Percentiles rank a stretch among this genome's conserved stretches.
These are phyloP conservation scores for Euphrasia confusa DNA, from an alignment of 257 asterid genomes.

Conservation along the genomic window DNA sequence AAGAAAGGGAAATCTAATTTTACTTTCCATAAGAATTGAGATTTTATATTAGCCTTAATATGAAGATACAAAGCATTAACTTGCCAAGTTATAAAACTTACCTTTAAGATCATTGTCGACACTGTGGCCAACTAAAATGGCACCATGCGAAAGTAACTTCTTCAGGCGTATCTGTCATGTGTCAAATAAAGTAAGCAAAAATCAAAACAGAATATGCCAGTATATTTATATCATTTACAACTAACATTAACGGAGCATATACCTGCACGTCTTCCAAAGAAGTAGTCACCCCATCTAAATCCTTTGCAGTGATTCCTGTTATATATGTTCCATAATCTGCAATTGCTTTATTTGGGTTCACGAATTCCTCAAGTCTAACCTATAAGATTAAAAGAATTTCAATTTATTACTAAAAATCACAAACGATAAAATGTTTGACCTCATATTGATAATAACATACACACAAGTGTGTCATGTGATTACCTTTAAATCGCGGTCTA, in stretches of 20 bases:
- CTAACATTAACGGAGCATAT: constrained; percentile 25
- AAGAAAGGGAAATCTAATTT: neutral
- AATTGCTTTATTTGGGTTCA: constrained; percentile 72
- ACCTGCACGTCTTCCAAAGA: constrained; percentile 82
- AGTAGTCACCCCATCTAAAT: constrained; percentile 73
- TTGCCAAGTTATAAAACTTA: constrained; percentile 26
- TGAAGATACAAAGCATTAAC: neutral
- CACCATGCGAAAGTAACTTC: constrained; percentile 59
- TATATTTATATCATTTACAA: constrained; percentile 2
- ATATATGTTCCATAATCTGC: constrained; percentile 84
- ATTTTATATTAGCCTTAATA: neutral
- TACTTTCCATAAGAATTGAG: neutral
- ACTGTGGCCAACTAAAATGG: constrained; percentile 86
- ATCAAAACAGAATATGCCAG: constrained; percentile 7
- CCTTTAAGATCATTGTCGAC: constrained; percentile 89
- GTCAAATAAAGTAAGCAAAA: constrained; percentile 20
- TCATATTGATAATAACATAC: neutral
- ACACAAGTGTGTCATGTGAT: neutral
- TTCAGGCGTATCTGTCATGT: constrained; percentile 58
- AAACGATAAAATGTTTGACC: neutral
- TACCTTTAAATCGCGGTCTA: constrained; percentile 77
- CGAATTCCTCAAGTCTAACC: constrained; percentile 68
- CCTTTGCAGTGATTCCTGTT: constrained; percentile 72
- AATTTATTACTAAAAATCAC: neutral
- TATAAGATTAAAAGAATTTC: constrained; percentile 28